Evolutionary conservation across 768 basidiomycete species (phyloP).

Genomic region (Lactarius tabidus): DNA sequence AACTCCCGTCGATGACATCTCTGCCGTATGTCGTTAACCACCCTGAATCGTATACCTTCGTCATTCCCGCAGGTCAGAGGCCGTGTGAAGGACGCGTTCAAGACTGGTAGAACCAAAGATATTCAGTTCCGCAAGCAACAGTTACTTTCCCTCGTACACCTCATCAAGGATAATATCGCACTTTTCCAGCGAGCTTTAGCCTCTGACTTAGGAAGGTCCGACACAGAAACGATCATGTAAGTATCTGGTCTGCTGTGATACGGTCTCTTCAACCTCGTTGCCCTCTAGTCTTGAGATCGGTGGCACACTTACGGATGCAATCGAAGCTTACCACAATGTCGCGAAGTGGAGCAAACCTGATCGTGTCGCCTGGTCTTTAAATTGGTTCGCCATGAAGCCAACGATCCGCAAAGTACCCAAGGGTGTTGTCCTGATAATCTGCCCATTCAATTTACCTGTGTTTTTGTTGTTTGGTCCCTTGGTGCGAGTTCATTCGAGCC

Average conservation of each 20-base stretch:
- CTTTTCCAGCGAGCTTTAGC: constrained; percentile 56
- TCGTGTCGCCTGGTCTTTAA: constrained; percentile 50
- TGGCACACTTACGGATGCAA: constrained; percentile 48
- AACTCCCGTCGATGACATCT: constrained; percentile 30
- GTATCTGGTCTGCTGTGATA: constrained; percentile 19
- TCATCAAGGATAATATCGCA: constrained; percentile 69
- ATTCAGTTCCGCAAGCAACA: constrained; percentile 71
- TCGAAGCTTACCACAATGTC: constrained; percentile 55
- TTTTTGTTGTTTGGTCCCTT: constrained; percentile 56
- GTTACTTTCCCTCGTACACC: constrained; percentile 67
- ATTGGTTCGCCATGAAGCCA: constrained; percentile 57
- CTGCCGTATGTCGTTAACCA: constrained; percentile 21
- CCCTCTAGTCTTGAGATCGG: constrained; percentile 56
- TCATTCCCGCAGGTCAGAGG: constrained; percentile 46
- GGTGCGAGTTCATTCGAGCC: constrained; percentile 34
- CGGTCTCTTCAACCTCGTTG: not conserved
- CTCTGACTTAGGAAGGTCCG: constrained; percentile 60
- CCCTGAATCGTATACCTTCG: not conserved
- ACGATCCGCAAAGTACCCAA: constrained; percentile 72
- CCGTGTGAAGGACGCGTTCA: constrained; percentile 54
- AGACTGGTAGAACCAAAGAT: constrained; percentile 57
- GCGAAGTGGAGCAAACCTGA: constrained; percentile 73
- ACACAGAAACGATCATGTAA: constrained; percentile 53
- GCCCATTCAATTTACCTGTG: constrained; percentile 74
- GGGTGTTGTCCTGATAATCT: constrained; percentile 65